Base-by-base conservation (phyloP, 2,329 filamentous ascomycete species). In the Trichoderma hamatum region DNA sequence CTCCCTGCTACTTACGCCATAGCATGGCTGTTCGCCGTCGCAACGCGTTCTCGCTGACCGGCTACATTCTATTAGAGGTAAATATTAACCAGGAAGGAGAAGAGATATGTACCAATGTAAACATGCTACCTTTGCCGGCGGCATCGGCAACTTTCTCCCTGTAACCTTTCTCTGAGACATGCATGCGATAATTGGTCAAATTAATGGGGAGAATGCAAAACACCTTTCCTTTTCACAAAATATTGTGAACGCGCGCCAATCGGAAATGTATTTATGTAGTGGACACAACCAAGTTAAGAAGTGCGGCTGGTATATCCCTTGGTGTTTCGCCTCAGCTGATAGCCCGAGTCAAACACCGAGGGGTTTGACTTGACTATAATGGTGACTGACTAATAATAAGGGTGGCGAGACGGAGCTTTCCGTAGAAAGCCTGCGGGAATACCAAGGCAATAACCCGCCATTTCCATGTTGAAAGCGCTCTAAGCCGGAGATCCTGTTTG, bases 31-130 rank as follows among this genome's bases (percentile, higher is more conserved):
- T 34, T 36, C 14, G 9, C 46, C 60, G 26, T 63, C 30, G 46
- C 60, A 52, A 19, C 60, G 60, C n/a, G 60, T 63, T 36, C 60
- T 63, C 14, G 60, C 21, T 54, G 51, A 5, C 5, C 51, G 51
- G 14, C 51, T 54, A 54, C 14, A 26, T 26, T 24, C 14, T 54
- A 14, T 54, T 54, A 54, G 51, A 54, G 21, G 14, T 16, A 21
- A 34, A 13, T 14, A 9, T 52, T 1, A 7, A n/a, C 1, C 19
- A n/a, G n/a, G 60, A 1, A 19, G 3, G n/a, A 63, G 13, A 3
- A 28, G 16, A 3, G 10, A 5, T 26, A 26, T 52, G 46, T 52
- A 63, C 46, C 60, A 63, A 52, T 63, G 60, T 24, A 63, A 46
- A 34, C 60, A 63, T 36, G 60, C 60, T 14, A 63, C 14, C 46